Evolutionary conservation across 2,329 filamentous ascomycete species (phyloP), one percentile per base, ranked within the genome.

Genomic region (Pseudogymnoascus sp.): DNA sequence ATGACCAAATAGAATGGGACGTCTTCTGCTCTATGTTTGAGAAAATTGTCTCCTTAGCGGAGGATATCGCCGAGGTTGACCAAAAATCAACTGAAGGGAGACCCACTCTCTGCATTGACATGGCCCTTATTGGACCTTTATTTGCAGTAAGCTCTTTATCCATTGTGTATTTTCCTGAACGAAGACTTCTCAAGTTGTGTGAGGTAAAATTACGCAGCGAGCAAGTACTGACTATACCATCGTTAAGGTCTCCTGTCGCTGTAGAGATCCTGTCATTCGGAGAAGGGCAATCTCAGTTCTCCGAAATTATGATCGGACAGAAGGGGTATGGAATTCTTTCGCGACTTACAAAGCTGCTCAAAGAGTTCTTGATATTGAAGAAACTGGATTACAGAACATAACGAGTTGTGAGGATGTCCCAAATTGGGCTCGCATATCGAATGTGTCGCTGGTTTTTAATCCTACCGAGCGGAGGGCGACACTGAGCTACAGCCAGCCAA

Each of bases 231-330:
- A 88, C 3, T 82, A 84, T 6, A 83, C 84, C 0, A 77, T 88
- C 1, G 88, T 83, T 66, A 80, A 86, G 4, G 83, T 86, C 14
- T 85, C 83, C 7, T 86, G 83, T 14, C 86, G 86, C 69, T 88
- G 85, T 68, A 80, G 85, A 4, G 81, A 87, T 64, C 79, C 80
- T 0, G 67, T 75, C 1, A 78, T 82, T 48, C 80, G 86, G 14
- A 78, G 83, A n/a, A 81, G 82, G 67, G 85, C 85, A 14, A 85
- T 88, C 61, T 79, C 83, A 68, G 75, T 89, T 8, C 73, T 89
- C 61, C 77, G 78, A 62, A 83, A 80, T 67, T 85, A 83, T 69
- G 80, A 83, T 11, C 79, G 85, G n/a, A 79, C 85, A 61, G 86
- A 89, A 73, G 85, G 83, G 28, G 85, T 88, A 78, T 89, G 86